Base-by-base conservation (phyloP, 2,329 filamentous ascomycete genomes). In the Fusarium pseudocircinatum region DNA sequence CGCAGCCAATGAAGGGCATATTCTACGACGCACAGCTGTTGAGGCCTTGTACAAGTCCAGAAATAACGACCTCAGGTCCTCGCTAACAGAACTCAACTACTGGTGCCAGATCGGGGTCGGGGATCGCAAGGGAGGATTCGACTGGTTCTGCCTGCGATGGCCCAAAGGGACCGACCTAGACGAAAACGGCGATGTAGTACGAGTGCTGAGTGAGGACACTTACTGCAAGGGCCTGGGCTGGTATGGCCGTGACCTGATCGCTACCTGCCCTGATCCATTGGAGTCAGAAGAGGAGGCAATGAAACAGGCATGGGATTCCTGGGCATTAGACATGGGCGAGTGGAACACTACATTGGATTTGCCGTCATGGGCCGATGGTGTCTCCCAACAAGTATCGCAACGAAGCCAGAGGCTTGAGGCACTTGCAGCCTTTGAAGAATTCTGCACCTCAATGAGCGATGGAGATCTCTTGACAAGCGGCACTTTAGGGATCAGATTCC, bases 71-170 rank as follows among this genome's bases (percentile, higher is more conserved):
- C 84, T 99, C 18, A 91, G 96, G 61, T 94, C 92, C 28, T 91
- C 92, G 5, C 90, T 99, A 54, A 91, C 88, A 63, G 95, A 98
- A 69, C 87, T 99, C 34, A 92, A 97, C 79, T 96, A 97, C 79
- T 99, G 96, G 96, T 99, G 97, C 80, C 96, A 99, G 80, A 95
- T 98, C 82, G 94, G 93, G 0, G 90, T 99, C 15, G 97, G 96
- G 10, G 96, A 97, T 79, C 87, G 90, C n/a, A 93, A 93, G 75
- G 93, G 93, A 26, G 96, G 96, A 0, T 88, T 97, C 49, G 93
- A 96, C 77, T 99, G 97, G 96, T 94, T 97, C 76, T 91, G 93
- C 75, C 90, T 92, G 53, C 88, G 92, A 63, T 96, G 92, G 90
- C 93, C 94, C 14, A 88, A 87, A 49, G 93, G 93, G 0, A 86